These are phyloP conservation scores for Antarctomyces pellizariae DNA, from an alignment of 495 filamentous ascomycete species.

Conservation along the genomic window DNA sequence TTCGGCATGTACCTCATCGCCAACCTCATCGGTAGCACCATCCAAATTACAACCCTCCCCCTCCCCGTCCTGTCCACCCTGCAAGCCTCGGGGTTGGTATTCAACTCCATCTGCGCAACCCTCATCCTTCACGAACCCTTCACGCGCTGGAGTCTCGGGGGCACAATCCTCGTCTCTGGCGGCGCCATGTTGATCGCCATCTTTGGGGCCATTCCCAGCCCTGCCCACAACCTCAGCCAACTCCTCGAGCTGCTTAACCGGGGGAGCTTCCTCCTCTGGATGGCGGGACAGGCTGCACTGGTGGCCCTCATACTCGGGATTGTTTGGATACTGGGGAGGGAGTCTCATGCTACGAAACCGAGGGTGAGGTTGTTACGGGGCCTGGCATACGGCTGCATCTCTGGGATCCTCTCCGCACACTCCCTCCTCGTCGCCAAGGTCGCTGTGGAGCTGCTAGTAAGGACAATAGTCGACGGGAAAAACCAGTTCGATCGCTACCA, in stretches of 20 bases:
- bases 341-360: slow-evolving; percentile 24
- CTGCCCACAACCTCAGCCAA: slow-evolving; percentile 69
- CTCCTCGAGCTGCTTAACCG: slow-evolving; percentile 53
- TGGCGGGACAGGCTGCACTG: slow-evolving; percentile 50
- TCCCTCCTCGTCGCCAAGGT: slow-evolving; percentile 86
- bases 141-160: slow-evolving; percentile 70
- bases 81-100: slow-evolving; percentile 89
- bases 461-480: slow-evolving; percentile 61
- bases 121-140: slow-evolving; percentile 86
- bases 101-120: slow-evolving; percentile 93
- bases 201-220: slow-evolving; percentile 89
- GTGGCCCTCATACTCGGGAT: slow-evolving; percentile 41
- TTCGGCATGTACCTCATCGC: slow-evolving; percentile 94
- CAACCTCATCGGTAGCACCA: slow-evolving; percentile 83
- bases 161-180: slow-evolving; percentile 65
- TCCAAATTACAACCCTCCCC: slow-evolving; percentile 92
- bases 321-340: slow-evolving; percentile 30
- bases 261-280: slow-evolving; percentile 72
- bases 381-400: slow-evolving; percentile 69
- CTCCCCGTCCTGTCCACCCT: slow-evolving; percentile 87
- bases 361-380: slow-evolving; percentile 65
- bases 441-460: slow-evolving; percentile 86
- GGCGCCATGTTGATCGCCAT: slow-evolving; percentile 78
- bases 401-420: slow-evolving; percentile 86
- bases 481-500: slow-evolving; percentile 98